Base-by-base conservation (phyloP, 345 rosid genomes). In the Carallia brachiata region DNA sequence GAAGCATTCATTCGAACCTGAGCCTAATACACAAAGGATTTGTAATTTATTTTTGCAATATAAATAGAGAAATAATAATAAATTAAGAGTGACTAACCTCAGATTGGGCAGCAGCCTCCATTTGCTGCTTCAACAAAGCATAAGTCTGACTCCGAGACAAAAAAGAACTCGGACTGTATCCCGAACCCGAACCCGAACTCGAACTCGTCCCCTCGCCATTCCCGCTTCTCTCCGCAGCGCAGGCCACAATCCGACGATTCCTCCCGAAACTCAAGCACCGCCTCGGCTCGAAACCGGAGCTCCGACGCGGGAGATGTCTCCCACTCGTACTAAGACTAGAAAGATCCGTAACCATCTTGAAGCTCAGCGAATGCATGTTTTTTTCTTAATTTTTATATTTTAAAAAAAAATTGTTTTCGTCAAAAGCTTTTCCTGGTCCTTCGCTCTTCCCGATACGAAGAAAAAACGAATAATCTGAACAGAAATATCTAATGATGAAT, bases 91-190 rank as follows among this genome's bases (percentile, higher is more conserved):
- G 40, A 55, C 62, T 6, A 31, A 86, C 89, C 85, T 83, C 86
- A n/a, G 87, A 78, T 76, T 83, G 84, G 53, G 92, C 89, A 36
- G 96, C 96, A 34, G 82, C 83, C 74, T 85, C 88, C 89, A 89
- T 80, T 67, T 83, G 85, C 65, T 87, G 92, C 82, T 83, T 87
- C 70, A 89, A 70, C 55, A 83, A 63, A 19, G 92, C 96, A 63
- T 87, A 86, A 54, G 86, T 84, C 78, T 84, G 89, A 48, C 80
- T 83, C 76, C 87, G 77, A 7, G 85, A 64, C 34, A 77, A 57
- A 60, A 81, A 79, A 17, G 87, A 82, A 52, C 77, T 58, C 63
- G 75, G 44, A 64, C 62, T 65, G 8, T 8, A 3, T n/a, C 28
- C 71, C 59, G 73, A 62, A 3, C 56, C n/a, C n/a, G n/a, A n/a